A percentile compares a stretch with the other conserved stretches of the same genome.
Conservation (phyloP, 345 rosid species). For the Viola odorata region DNA sequence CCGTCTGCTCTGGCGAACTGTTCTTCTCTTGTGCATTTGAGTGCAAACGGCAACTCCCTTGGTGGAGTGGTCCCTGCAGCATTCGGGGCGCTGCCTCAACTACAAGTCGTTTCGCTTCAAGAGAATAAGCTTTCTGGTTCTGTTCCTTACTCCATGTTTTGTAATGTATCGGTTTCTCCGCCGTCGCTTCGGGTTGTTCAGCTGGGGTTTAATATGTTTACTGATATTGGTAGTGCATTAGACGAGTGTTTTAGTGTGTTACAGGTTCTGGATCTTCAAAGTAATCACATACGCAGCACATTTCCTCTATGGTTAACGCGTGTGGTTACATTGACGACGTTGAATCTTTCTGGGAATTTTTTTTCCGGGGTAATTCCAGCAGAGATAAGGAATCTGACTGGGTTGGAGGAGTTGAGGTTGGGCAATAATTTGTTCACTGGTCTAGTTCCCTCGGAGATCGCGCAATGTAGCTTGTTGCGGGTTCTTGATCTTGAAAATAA, state of each 20-base stretch:
- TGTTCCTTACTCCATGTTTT: slow-evolving; percentile 56
- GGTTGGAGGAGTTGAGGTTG: slow-evolving; percentile 52
- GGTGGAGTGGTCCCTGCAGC: slow-evolving; percentile 73
- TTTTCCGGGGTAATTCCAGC: slow-evolving; percentile 61
- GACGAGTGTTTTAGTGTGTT: slow-evolving; percentile 45
- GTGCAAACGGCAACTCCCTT: slow-evolving; percentile 61
- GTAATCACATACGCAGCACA: slow-evolving; percentile 44
- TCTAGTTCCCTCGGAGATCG: slow-evolving; percentile 48
- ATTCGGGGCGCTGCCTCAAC: slow-evolving; percentile 57
- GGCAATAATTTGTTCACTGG: slow-evolving; percentile 71
- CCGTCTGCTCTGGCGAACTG: slow-evolving; percentile 80
- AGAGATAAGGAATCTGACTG: slow-evolving; percentile 49
- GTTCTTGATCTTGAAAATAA: slow-evolving; percentile 73
- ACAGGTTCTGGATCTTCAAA: slow-evolving; percentile 57
- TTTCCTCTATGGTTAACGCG: slow-evolving; percentile 66
- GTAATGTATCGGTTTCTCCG: slow-evolving; percentile 44
- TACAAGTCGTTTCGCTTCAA: slow-evolving; percentile 60
- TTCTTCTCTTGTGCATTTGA: slow-evolving; percentile 70
- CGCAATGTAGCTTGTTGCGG: slow-evolving; percentile 53
- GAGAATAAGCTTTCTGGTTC: slow-evolving; percentile 62
- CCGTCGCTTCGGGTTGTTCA: slow-evolving; percentile 55
- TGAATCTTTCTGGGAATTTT: slow-evolving; percentile 68
- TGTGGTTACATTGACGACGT: slow-evolving; percentile 32
- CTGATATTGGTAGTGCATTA: slow-evolving; percentile 41
- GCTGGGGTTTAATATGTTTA: slow-evolving; percentile 58